A percentile compares a stretch with the other conserved stretches of the same genome.
phyloP scores from a whole-genome alignment of 108 stramenopile genomes.

The Cyclostephanos invisitatus region DNA sequence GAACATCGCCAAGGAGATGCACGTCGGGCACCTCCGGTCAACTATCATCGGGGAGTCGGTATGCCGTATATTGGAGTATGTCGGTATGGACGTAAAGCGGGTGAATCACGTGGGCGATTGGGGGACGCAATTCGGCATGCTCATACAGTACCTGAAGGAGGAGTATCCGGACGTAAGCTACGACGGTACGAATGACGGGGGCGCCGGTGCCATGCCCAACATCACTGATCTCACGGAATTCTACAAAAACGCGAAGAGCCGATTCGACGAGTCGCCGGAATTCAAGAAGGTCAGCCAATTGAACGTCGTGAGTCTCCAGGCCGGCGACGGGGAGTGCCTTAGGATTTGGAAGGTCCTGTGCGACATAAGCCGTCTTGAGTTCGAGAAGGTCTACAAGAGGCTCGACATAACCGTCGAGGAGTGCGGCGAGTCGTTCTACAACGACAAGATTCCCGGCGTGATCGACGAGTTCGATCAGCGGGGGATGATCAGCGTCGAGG shows the following conservation, averaged over 20 bases:
- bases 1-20: constrained; percentile 99
- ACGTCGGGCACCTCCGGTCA: constrained; percentile 97
- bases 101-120: constrained; percentile 99
- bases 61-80: constrained; percentile 94
- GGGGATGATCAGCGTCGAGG: constrained; percentile 74
- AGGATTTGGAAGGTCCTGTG: constrained; percentile 94
- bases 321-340: constrained; percentile 90
- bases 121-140: constrained; percentile 99
- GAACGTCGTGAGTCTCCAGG: constrained; percentile 96
- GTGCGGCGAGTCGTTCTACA: constrained; percentile 99
- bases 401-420: constrained; percentile 92
- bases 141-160: constrained; percentile 97
- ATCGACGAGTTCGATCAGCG: constrained; percentile 86
- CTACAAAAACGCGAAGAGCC: constrained; percentile 96
- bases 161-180: constrained; percentile 79
- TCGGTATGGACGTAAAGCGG: constrained; percentile 86
- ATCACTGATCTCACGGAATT: constrained; percentile 96
- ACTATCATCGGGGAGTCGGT: constrained; percentile 99
- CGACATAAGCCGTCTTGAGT: constrained; percentile 92
- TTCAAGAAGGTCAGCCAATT: constrained; percentile 93
- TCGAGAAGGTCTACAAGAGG: constrained; percentile 97
- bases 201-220: constrained; percentile 60
- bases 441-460: constrained; percentile 93
- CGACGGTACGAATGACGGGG: constrained; percentile 44
- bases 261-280: constrained; percentile 91